Conservation (phyloP, 441 rosid genomes). For the Hypseocharis bilobata region DNA sequence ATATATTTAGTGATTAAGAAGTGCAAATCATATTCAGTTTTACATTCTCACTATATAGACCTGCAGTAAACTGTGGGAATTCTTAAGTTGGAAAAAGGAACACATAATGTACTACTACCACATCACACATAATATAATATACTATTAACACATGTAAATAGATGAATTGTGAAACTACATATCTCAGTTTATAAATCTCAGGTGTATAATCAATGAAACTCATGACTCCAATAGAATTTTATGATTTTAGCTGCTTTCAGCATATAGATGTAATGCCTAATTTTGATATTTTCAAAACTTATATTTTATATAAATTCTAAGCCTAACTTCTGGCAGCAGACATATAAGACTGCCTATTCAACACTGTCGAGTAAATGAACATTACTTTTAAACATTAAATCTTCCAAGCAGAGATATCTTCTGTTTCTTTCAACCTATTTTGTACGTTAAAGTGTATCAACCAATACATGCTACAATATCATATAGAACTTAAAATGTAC, state of each 20-base stretch:
- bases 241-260: neutral
- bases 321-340: no score
- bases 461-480: neutral
- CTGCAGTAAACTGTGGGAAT: no score
- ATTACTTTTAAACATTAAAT: neutral
- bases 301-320: no score
- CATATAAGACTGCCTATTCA: neutral
- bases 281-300: neutral
- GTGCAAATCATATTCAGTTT: neutral
- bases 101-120: neutral
- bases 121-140: neutral
- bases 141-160: neutral
- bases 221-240: neutral
- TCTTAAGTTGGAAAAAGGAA: no score
- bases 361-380: neutral
- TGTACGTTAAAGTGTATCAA: neutral
- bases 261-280: neutral
- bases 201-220: neutral
- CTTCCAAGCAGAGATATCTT: neutral
- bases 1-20: slow-evolving; percentile 4
- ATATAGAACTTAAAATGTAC: no score
- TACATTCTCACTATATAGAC: neutral
- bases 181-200: neutral
- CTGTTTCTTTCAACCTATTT: neutral
- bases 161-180: slow-evolving; percentile 2